Evolutionary conservation across 805 yeast genomes (phyloP).

Genomic region (Lipomyces japonicus): DNA sequence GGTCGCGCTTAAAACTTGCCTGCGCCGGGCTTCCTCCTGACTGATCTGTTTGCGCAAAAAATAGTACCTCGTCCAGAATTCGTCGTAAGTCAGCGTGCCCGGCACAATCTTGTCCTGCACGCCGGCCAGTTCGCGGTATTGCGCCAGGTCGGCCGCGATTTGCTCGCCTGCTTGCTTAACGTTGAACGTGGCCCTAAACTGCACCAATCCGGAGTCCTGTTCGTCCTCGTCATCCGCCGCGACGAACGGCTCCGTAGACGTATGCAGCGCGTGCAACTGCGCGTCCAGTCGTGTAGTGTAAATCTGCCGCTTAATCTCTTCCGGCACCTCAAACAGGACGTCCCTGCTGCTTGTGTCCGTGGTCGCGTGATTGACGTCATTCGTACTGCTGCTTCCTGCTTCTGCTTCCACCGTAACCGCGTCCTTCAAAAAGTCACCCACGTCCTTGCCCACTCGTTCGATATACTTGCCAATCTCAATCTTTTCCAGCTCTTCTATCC

Average conservation of each 20-base stretch:
- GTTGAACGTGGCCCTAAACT: conserved; percentile 42
- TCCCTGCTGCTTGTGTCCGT: no score
- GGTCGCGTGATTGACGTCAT: background rate
- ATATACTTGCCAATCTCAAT: conserved; percentile 73
- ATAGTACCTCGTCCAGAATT: conserved; percentile 76
- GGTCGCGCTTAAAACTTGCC: conserved; percentile 48
- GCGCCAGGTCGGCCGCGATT: conserved; percentile 47
- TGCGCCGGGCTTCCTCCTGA: conserved; percentile 62
- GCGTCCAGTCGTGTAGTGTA: conserved; percentile 53
- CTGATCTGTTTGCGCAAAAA: conserved; percentile 50
- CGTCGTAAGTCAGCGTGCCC: conserved; percentile 49
- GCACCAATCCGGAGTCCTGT: no score
- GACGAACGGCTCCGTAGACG: conserved; percentile 47
- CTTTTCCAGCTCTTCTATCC: conserved; percentile 64
- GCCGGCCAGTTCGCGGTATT: conserved; percentile 50
- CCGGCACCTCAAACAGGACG: conserved; percentile 21
- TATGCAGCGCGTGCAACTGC: conserved; percentile 54
- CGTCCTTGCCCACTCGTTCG: conserved; percentile 50
- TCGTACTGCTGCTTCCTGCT: background rate
- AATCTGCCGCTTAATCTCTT: conserved; percentile 26
- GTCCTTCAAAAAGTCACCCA: conserved; percentile 44
- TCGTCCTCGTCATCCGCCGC: conserved; percentile 39
- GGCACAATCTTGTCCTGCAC: conserved; percentile 69
- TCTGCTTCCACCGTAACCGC: conserved; percentile 37
- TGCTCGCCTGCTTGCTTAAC: conserved; percentile 50